Evolutionary conservation across 2,329 filamentous ascomycete species (phyloP), one percentile per base, ranked within the genome.

Genomic region (Aspergillus ochraceoroseus): DNA sequence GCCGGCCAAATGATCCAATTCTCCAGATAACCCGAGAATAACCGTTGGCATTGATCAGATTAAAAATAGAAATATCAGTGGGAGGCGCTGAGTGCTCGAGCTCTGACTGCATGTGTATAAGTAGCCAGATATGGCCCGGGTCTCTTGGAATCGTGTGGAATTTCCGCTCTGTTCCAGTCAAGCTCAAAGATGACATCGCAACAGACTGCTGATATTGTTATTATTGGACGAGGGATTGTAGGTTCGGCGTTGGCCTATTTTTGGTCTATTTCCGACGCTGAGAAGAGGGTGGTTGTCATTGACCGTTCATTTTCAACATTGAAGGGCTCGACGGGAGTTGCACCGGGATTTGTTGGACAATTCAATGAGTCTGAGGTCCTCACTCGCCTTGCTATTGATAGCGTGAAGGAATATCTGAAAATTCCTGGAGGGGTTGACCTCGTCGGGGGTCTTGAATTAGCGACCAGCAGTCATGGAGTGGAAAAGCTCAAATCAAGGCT

Each of bases 311-410:
- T 60, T 5, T 44, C 46, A 4, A 30, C 44, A 0, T 36, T 57
- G 4, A 41, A 51, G 9, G 61, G 60, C 5, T 65, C 63, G 6
- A 65, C 61, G 0, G 57, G 56, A 11, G 48, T 58, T 38, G 60
- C 62, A 3, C 62, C 62, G 4, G 61, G 61, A 1, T 62, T 64
- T 17, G 51, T 65, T 4, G 62, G 61, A 14, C 59, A 65, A 39
- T 59, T 56, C 38, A 65, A 64, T 27, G 57, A 62, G 29, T 59
- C 55, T 5, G 25, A 52, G 1, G 48, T 56, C 2, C 43, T 64
- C 8, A 64, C 61, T 1, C 53, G 36, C 7, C 51, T 65, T 3
- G 60, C 61, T 0, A 51, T 57, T 15, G 55, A 61, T 4, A 62
- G 50, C 0, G 57, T 61, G 5, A 47, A 47, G 7, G 58, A 61